A percentile compares a stretch with the other conserved stretches of the same genome.
Evolutionary conservation across 306 rosid species (phyloP).

Genomic region (Cucurbita argyrosperma): DNA sequence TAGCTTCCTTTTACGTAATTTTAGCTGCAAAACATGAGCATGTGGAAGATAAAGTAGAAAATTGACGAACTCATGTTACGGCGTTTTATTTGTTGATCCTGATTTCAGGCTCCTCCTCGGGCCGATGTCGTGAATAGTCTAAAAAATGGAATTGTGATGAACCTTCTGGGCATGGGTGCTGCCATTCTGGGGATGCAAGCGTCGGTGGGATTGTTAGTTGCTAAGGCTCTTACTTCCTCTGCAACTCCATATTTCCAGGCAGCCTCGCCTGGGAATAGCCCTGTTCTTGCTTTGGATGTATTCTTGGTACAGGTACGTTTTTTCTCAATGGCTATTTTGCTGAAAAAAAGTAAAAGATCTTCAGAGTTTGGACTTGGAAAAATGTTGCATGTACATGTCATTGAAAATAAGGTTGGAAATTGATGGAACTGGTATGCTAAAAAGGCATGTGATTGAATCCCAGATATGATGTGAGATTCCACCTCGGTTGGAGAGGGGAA

Average conservation of each 20-base stretch:
- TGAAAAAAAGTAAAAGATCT: neutral
- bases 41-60: neutral
- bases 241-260: conserved; percentile 86
- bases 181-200: conserved; percentile 96
- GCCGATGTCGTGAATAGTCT: conserved; percentile 88
- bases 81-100: neutral
- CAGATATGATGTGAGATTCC: neutral
- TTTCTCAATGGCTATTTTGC: neutral
- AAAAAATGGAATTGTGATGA: conserved; percentile 61
- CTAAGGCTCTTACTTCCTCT: conserved; percentile 86
- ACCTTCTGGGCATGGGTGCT: conserved; percentile 92
- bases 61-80: neutral
- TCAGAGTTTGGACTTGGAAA: neutral
- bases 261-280: conserved; percentile 66
- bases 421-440: neutral
- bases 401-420: neutral
- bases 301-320: conserved; percentile 80
- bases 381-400: neutral
- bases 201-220: conserved; percentile 81
- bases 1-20: neutral
- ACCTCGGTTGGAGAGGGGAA: no score
- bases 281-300: conserved; percentile 92
- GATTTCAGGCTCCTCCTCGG: conserved; percentile 85
- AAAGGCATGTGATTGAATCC: neutral
- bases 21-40: neutral